phyloP scores from a whole-genome alignment of 768 basidiomycete genomes.

The Suillus fuscotomentosus region DNA sequence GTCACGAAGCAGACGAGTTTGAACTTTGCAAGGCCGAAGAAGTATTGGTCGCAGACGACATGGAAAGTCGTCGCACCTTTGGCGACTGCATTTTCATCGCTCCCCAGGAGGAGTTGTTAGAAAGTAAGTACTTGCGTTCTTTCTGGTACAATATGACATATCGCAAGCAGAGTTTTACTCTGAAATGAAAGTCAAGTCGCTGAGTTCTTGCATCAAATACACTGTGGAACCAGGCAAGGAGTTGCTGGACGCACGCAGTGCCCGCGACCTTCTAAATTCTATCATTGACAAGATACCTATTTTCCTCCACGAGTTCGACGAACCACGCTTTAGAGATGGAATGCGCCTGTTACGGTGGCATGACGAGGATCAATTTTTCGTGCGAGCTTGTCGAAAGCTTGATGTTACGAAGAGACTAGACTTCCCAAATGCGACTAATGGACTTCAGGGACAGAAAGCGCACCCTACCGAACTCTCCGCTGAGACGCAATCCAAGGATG shows the following conservation, averaged over 20 bases:
- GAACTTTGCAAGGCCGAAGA: constrained; percentile 63
- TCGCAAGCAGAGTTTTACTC: constrained; percentile 59
- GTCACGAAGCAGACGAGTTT: constrained; percentile 38
- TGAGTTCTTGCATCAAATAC: constrained; percentile 71
- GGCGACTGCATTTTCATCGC: constrained; percentile 68
- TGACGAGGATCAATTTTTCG: constrained; percentile 56
- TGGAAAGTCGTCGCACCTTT: constrained; percentile 73
- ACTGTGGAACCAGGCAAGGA: constrained; percentile 51
- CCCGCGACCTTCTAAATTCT: constrained; percentile 50
- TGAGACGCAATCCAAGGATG: constrained; percentile 47
- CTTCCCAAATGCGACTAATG: constrained; percentile 36
- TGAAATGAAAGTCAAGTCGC: constrained; percentile 63
- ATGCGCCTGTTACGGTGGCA: constrained; percentile 63
- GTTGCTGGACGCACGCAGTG: constrained; percentile 33
- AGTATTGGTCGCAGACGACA: constrained; percentile 81
- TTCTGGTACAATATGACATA: neutral
- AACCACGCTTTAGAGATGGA: constrained; percentile 42
- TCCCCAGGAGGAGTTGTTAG: constrained; percentile 85
- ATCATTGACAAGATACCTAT: constrained; percentile 79
- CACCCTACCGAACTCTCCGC: constrained; percentile 62
- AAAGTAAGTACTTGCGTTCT: constrained; percentile 46
- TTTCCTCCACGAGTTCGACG: constrained; percentile 82
- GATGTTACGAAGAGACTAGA: constrained; percentile 55
- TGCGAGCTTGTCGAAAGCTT: constrained; percentile 60
- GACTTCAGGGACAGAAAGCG: neutral